These are phyloP conservation scores for Mrakia hoshinonis DNA, from an alignment of 768 basidiomycete genomes.

Conservation along the genomic window DNA sequence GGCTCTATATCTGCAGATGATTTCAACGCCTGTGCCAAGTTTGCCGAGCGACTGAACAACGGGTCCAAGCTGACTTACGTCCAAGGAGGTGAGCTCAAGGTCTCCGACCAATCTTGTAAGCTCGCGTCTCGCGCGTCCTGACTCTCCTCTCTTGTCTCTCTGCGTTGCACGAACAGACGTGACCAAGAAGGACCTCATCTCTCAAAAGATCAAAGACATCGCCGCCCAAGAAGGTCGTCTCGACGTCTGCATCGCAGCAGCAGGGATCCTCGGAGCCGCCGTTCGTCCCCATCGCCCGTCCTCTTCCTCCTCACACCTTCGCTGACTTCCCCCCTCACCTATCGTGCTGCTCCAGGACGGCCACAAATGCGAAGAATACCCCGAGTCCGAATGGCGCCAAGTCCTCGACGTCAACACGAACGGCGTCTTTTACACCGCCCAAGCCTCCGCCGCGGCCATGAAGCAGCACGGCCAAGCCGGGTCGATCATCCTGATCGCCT, in stretches of 20 bases:
- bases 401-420: slow-evolving; percentile 53
- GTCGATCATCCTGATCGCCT: slow-evolving; percentile 55
- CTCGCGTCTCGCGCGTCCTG: neutral
- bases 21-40: slow-evolving; percentile 38
- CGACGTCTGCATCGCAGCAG: slow-evolving; percentile 7
- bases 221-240: neutral
- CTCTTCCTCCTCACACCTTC: too few relatives aligned
- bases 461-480: slow-evolving; percentile 43
- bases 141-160: neutral
- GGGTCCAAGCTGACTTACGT: neutral
- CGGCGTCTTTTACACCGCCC: slow-evolving; percentile 55
- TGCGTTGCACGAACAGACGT: neutral
- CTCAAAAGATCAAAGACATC: slow-evolving; percentile 8
- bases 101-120: neutral
- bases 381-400: slow-evolving; percentile 56
- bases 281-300: neutral
- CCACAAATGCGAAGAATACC: slow-evolving; percentile 49
- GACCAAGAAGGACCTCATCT: neutral
- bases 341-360: slow-evolving; percentile 40
- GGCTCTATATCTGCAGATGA: slow-evolving; percentile 4
- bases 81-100: slow-evolving; percentile 6
- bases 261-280: neutral
- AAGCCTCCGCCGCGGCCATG: slow-evolving; percentile 57
- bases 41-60: slow-evolving; percentile 42
- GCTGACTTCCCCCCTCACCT: slow-evolving; percentile 42